Evolutionary conservation across 805 yeast species (phyloP).

Genomic region (Cyberlindnera japonica): DNA sequence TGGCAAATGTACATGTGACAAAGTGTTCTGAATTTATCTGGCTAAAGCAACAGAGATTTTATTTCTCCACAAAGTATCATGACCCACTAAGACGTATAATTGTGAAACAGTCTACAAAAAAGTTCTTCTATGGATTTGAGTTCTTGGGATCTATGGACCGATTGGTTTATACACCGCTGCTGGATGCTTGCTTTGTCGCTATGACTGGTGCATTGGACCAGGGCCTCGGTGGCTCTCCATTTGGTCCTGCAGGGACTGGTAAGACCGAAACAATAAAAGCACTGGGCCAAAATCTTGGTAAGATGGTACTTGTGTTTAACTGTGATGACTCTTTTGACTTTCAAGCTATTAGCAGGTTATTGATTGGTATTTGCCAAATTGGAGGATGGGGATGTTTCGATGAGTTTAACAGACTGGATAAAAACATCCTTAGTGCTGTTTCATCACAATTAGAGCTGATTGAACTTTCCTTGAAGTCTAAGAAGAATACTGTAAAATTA

Average conservation of each 20-base stretch:
- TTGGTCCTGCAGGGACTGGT: conserved; percentile 98
- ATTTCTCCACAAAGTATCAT: background rate
- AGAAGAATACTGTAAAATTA: conserved; percentile 32
- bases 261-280: conserved; percentile 91
- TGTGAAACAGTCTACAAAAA: conserved; percentile 50
- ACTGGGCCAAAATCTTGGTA: conserved; percentile 73
- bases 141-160: conserved; percentile 73
- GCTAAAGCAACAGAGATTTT: conserved; percentile 52
- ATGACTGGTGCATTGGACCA: conserved; percentile 74
- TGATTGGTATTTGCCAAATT: conserved; percentile 73
- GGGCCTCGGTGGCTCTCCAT: conserved; percentile 81
- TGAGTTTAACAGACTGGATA: conserved; percentile 81
- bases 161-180: conserved; percentile 72
- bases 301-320: conserved; percentile 78
- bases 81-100: conserved; percentile 35
- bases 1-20: conserved; percentile 15
- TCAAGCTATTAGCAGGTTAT: conserved; percentile 70
- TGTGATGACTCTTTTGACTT: conserved; percentile 90
- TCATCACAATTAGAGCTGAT: conserved; percentile 76
- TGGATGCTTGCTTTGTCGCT: conserved; percentile 58
- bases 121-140: conserved; percentile 70
- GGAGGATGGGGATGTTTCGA: conserved; percentile 98
- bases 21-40: conserved; percentile 36
- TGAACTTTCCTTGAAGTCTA: conserved; percentile 46
- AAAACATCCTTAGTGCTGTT: conserved; percentile 73